Evolutionary conservation across 2,329 filamentous ascomycete genomes (phyloP).

Genomic region (Fusarium oxysporum): DNA sequence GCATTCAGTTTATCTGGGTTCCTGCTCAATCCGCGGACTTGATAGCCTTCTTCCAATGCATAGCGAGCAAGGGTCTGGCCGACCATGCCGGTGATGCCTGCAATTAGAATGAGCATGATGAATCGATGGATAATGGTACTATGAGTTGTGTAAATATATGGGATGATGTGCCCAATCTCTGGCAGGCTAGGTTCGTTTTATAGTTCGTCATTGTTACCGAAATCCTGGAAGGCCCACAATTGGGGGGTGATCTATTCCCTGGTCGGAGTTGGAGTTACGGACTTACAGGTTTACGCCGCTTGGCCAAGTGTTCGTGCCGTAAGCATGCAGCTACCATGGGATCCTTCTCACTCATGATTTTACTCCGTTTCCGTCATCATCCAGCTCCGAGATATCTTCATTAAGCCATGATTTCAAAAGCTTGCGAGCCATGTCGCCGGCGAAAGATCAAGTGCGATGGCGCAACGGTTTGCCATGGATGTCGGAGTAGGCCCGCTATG

Average conservation of each 20-base stretch:
- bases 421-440: not conserved
- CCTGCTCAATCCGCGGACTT: constrained; percentile 1
- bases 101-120: constrained; percentile 1
- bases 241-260: not conserved
- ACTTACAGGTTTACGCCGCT: not conserved
- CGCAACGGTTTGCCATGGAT: not conserved
- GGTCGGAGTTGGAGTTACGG: not conserved
- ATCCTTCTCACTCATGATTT: not conserved
- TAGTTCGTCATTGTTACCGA: not conserved
- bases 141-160: rapidly evolving
- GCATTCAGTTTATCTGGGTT: not conserved
- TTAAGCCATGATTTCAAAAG: not conserved
- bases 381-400: too few relatives aligned
- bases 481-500: rapidly evolving
- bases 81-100: constrained; percentile 15
- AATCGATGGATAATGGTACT: rapidly evolving
- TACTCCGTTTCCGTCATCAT: rapidly evolving
- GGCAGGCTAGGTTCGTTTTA: rapidly evolving
- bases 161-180: rapidly evolving
- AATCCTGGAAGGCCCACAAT: not conserved
- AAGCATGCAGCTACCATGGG: not conserved
- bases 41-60: not conserved
- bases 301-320: not conserved
- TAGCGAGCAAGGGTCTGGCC: constrained; percentile 4
- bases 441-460: not conserved